phyloP scores from a whole-genome alignment of 805 yeast genomes.

The Candida ortonii region DNA sequence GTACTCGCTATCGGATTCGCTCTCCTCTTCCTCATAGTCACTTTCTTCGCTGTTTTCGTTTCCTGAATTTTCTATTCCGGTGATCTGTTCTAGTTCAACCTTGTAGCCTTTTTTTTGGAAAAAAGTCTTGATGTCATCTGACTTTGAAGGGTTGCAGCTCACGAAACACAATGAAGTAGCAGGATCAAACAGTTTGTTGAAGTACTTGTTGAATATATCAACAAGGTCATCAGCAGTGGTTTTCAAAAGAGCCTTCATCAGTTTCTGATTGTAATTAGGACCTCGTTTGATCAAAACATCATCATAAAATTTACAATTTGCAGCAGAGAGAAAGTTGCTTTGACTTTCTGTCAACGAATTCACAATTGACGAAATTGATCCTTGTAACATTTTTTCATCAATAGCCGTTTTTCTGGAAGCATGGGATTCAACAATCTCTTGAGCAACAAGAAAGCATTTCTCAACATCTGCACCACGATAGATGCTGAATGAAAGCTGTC shows the following conservation, averaged over 20 bases:
- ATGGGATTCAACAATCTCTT: constrained; percentile 58
- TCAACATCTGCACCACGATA: constrained; percentile 83
- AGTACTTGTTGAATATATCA: constrained; percentile 52
- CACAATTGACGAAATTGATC: constrained; percentile 74
- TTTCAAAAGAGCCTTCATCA: constrained; percentile 50
- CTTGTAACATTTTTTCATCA: constrained; percentile 60
- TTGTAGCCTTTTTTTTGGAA: constrained; percentile 55
- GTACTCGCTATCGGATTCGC: constrained; percentile 21
- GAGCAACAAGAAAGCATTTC: constrained; percentile 58
- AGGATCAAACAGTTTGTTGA: constrained; percentile 61
- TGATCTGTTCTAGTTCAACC: constrained; percentile 55
- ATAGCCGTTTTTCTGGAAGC: constrained; percentile 53
- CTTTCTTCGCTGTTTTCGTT: constrained; percentile 28
- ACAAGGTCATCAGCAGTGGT: constrained; percentile 54
- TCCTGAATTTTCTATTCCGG: constrained; percentile 27
- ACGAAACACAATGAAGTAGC: constrained; percentile 58
- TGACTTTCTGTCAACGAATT: constrained; percentile 67
- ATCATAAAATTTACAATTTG: constrained; percentile 63
- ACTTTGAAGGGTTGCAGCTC: constrained; percentile 69
- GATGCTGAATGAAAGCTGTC: constrained; percentile 61
- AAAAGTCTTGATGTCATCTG: constrained; percentile 42
- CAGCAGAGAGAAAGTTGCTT: constrained; percentile 63
- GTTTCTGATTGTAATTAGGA: constrained; percentile 52
- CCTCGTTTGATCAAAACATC: constrained; percentile 68
- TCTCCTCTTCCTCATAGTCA: constrained; percentile 32